phyloP scores from a whole-genome alignment of 1,139 yeast genomes.

The Meyerozyma carpophila region DNA sequence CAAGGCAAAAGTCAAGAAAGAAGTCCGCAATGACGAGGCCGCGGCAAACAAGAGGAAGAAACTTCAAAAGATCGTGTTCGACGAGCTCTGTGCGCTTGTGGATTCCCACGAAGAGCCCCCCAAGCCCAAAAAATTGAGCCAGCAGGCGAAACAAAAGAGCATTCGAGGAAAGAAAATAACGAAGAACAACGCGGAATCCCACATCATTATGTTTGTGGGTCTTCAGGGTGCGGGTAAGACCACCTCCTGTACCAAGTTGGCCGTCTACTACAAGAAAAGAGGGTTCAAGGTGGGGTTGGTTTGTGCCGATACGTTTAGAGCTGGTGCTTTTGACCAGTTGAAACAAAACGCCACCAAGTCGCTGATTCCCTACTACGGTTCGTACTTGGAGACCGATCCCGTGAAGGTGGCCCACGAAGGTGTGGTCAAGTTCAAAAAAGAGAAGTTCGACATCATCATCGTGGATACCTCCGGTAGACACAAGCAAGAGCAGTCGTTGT shows the following conservation, averaged over 20 bases:
- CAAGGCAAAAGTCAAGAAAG: conserved; percentile 45
- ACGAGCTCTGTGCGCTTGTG: conserved; percentile 81
- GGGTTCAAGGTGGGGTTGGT: conserved; percentile 94
- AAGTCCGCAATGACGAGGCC: conserved; percentile 46
- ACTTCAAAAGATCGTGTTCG: conserved; percentile 88
- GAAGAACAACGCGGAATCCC: conserved; percentile 23
- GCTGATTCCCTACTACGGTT: conserved; percentile 88
- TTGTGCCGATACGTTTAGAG: conserved; percentile 98
- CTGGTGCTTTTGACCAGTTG: conserved; percentile 98
- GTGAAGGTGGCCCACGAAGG: conserved; percentile 89
- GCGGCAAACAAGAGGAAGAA: conserved; percentile 66
- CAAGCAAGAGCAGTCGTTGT: conserved; percentile 87
- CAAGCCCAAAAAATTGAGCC: conserved; percentile 68
- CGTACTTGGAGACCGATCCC: conserved; percentile 94
- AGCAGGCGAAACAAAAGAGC: conserved; percentile 12
- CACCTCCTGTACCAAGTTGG: conserved; percentile 93
- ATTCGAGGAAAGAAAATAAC: conserved; percentile 26
- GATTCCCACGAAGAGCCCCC: conserved; percentile 66
- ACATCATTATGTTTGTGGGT: conserved; percentile 94
- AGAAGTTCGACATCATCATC: conserved; percentile 85
- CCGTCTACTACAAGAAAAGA: conserved; percentile 88
- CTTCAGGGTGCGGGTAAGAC: conserved; percentile 99
- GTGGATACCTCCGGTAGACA: conserved; percentile 99
- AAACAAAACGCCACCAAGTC: conserved; percentile 97
- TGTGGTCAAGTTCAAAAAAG: conserved; percentile 85